Evolutionary conservation across 1,139 yeast genomes (phyloP).

Genomic region (Yamadazyma friedrichii): DNA sequence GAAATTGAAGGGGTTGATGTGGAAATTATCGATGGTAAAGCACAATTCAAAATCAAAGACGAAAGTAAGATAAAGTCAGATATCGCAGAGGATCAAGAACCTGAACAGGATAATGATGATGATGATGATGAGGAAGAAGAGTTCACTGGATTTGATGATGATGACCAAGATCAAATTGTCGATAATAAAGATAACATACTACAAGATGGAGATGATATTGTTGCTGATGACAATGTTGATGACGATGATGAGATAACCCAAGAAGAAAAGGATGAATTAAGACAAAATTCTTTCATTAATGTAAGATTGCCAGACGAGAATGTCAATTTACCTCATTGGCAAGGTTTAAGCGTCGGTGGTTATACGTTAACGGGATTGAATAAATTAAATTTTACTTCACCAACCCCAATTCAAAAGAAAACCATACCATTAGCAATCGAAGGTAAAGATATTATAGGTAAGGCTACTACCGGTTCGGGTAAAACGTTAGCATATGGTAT

Average conservation of each 20-base stretch:
- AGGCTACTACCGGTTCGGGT: slow-evolving; percentile 98
- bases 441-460: slow-evolving; percentile 86
- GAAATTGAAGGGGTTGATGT: slow-evolving; percentile 93
- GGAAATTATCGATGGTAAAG: slow-evolving; percentile 60
- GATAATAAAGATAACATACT: slow-evolving; percentile 14
- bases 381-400: slow-evolving; percentile 57
- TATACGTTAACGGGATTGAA: slow-evolving; percentile 60
- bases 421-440: slow-evolving; percentile 74
- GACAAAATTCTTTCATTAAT: slow-evolving; percentile 24
- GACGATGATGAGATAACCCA: slow-evolving; percentile 8
- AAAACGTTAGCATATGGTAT: slow-evolving; percentile 94
- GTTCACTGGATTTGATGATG: slow-evolving; percentile 14
- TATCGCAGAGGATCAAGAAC: slow-evolving; percentile 10
- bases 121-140: slow-evolving; percentile 18
- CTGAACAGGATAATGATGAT: slow-evolving; percentile 2
- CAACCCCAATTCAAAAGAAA: slow-evolving; percentile 79
- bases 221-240: slow-evolving; percentile 11
- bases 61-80: slow-evolving; percentile 18
- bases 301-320: slow-evolving; percentile 39
- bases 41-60: slow-evolving; percentile 59
- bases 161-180: slow-evolving; percentile 13
- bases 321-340: slow-evolving; percentile 62
- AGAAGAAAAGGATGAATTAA: slow-evolving; percentile 13
- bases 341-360: slow-evolving; percentile 35
- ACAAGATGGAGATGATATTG: slow-evolving; percentile 17